Evolutionary conservation across 1,139 yeast species (phyloP), one percentile per base, ranked within the genome.

Genomic region (Nematodospora anomalae): DNA sequence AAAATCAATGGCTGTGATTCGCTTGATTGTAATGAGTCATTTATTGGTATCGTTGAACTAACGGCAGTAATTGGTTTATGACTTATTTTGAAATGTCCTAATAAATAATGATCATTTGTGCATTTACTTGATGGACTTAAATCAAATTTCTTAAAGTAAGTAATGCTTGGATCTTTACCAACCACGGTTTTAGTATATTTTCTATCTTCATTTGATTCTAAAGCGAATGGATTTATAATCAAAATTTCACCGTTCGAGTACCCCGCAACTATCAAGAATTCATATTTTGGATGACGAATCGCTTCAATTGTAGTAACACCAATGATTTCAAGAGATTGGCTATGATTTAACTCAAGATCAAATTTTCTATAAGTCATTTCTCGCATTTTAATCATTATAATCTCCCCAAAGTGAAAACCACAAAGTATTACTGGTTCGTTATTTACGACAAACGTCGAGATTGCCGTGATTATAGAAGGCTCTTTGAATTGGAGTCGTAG

Each of bases 71-170:
- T 69, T 2, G 88, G 76, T 40, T 73, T 72, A 43, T 75, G 74
- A 16, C 85, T 72, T 10, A 83, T 51, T 44, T 80, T 80, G 53
- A 80, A 76, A 47, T 80, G 86, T 1, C 83, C 81, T 16, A 82
- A 14, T 22, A 39, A 16, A 28, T 38, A 45, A 18, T 37, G 28
- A 16, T 41, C 42, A 10, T 31, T 38, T 4, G 35, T 18, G 9
- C 34, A 23, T 30, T 40, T 33, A 23, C 39, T 44, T 22, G 58
- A 53, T 2, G 65, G 58, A 42, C 71, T 62, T 38, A 69, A 52
- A 42, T 69, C 72, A 41, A 66, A 65, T 35, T 58, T 62, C 40
- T 61, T 66, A 49, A 66, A 70, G 47, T 60, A 69, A 1, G 74
- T 67, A 7, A 58, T 56, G 42, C 57, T 57, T 4, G 58, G 48